Percentiles rank a stretch among this genome's conserved stretches.
Conservation (phyloP, 1,139 yeast genomes). For the Wickerhamomyces sp. region DNA sequence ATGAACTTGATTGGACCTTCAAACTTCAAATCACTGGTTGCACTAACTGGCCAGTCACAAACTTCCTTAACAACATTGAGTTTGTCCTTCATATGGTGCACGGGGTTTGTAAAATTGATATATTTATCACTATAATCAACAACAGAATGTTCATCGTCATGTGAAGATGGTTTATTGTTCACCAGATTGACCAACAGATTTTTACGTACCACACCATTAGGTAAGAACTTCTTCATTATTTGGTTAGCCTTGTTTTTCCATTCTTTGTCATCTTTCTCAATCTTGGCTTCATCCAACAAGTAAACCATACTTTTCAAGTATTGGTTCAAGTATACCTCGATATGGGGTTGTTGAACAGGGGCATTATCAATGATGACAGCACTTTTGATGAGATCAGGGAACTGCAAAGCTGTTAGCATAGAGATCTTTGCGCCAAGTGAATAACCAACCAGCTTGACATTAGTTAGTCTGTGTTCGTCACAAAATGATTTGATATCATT, state of each 20-base stretch:
- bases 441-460: constrained; percentile 42
- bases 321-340: constrained; percentile 22
- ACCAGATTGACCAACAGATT: constrained; percentile 25
- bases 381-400: constrained; percentile 36
- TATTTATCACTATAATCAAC: constrained; percentile 29
- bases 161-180: constrained; percentile 18
- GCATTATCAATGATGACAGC: constrained; percentile 47
- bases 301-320: constrained; percentile 23
- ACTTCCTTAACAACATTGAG: constrained; percentile 25
- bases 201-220: constrained; percentile 30
- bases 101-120: constrained; percentile 35
- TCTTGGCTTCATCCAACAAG: constrained; percentile 24
- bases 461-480: constrained; percentile 24
- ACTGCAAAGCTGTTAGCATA: constrained; percentile 39
- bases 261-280: constrained; percentile 26
- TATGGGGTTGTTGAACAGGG: constrained; percentile 33
- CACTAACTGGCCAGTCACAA: constrained; percentile 39
- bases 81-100: constrained; percentile 21
- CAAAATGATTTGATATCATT: constrained; percentile 37
- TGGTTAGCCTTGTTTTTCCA: constrained; percentile 30
- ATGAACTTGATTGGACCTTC: constrained; percentile 39
- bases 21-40: constrained; percentile 25
- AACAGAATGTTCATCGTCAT: constrained; percentile 21
- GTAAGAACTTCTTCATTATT: constrained; percentile 24
- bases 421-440: constrained; percentile 54